Evolutionary conservation across 2,329 filamentous ascomycete species (phyloP).

Genomic region (Lecanosticta acicola): DNA sequence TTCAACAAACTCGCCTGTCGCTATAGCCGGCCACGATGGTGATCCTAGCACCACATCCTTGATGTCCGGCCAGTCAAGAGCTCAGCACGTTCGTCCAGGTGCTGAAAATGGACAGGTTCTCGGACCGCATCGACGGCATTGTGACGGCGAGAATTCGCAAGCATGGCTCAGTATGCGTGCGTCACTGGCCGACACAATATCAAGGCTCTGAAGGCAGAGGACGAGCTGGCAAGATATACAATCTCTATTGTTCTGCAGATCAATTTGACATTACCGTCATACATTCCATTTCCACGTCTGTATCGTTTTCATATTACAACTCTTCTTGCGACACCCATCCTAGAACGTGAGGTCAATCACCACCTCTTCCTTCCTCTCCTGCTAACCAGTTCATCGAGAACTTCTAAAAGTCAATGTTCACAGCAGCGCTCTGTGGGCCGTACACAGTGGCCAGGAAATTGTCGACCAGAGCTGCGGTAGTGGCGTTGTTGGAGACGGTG

Average conservation of each 20-base stretch:
- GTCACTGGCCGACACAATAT: background rate
- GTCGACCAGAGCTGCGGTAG: background rate
- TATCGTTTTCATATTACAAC: no score
- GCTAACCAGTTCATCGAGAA: background rate
- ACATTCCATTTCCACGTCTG: no score
- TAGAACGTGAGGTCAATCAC: no score
- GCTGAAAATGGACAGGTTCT: background rate
- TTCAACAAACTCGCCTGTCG: no score
- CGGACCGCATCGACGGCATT: background rate
- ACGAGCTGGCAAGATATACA: no score
- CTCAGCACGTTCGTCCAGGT: background rate
- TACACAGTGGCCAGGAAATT: slow-evolving; percentile 1
- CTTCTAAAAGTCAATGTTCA: background rate
- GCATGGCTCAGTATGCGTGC: background rate
- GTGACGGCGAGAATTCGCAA: background rate
- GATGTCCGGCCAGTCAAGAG: no score
- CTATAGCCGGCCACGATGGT: no score
- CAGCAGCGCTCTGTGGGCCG: background rate
- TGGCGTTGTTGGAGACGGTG: background rate
- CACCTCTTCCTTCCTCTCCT: background rate
- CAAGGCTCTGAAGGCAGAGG: no score
- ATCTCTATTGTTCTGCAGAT: no score
- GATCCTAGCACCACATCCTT: no score
- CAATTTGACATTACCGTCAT: background rate
- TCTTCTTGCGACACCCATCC: no score